Evolutionary conservation across 371 early-diverging fungal species (phyloP).

Genomic region (Mortierella sp.): DNA sequence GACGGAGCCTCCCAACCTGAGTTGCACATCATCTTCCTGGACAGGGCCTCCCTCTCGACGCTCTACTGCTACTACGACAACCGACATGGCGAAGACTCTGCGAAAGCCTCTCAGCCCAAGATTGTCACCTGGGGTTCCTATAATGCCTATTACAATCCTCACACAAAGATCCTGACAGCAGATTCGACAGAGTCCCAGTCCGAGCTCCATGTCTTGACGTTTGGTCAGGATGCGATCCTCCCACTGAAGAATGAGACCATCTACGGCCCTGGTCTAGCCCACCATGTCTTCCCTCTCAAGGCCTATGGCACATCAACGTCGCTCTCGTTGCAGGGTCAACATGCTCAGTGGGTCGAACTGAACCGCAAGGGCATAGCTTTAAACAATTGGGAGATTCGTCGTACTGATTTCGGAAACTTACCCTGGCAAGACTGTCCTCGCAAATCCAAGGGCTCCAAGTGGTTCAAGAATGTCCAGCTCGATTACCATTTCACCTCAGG

Average conservation of each 20-base stretch:
- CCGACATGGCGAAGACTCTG: conserved; percentile 5
- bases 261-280: conserved; percentile 29
- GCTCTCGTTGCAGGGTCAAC: neutral
- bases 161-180: conserved; percentile 33
- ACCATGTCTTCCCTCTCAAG: conserved; percentile 19
- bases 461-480: conserved; percentile 60
- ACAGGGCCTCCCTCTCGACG: conserved; percentile 30
- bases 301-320: neutral
- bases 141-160: conserved; percentile 41
- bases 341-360: conserved; percentile 18
- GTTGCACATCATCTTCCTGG: conserved; percentile 44
- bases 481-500: conserved; percentile 78
- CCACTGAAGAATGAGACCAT: neutral
- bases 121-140: conserved; percentile 66
- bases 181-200: conserved; percentile 34
- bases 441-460: conserved; percentile 24
- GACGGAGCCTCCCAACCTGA: neutral
- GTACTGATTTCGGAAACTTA: conserved; percentile 64
- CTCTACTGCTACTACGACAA: conserved; percentile 50
- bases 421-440: conserved; percentile 56
- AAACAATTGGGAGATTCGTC: conserved; percentile 43
- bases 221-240: conserved; percentile 13
- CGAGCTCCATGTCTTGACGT: conserved; percentile 25
- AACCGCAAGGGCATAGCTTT: conserved; percentile 14
- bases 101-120: conserved; percentile 25